Percentiles rank a stretch among this genome's conserved stretches.
Evolutionary conservation across 768 basidiomycete species (phyloP).

Genomic region (Tricholoma furcatifolium): DNA sequence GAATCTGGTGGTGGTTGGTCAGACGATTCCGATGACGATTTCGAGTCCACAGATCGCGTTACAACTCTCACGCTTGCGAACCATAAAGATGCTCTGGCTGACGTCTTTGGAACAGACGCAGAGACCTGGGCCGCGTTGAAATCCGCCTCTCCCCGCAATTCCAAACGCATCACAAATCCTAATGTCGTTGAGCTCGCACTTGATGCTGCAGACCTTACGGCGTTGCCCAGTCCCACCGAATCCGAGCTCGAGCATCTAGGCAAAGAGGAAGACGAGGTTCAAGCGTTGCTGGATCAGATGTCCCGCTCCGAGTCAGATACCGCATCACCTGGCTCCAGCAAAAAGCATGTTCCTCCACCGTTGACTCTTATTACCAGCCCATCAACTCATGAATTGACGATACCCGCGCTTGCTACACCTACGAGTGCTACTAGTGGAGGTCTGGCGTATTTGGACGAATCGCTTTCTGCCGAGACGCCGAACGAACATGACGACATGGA

Average conservation of each 20-base stretch:
- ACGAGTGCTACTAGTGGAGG: conserved; percentile 34
- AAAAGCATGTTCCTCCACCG: conserved; percentile 57
- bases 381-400: conserved; percentile 24
- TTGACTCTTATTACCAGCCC: conserved; percentile 47
- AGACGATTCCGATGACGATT: conserved; percentile 31
- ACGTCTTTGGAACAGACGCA: conserved; percentile 66
- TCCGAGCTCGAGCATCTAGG: conserved; percentile 27
- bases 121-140: conserved; percentile 62
- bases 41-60: conserved; percentile 40
- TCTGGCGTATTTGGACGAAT: conserved; percentile 47
- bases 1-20: conserved; percentile 8
- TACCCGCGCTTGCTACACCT: conserved; percentile 36
- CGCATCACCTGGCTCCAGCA: conserved; percentile 29
- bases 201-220: conserved; percentile 38
- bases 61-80: conserved; percentile 26
- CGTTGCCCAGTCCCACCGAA: conserved; percentile 22
- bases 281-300: conserved; percentile 40
- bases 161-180: conserved; percentile 33
- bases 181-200: conserved; percentile 54
- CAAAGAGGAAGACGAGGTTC: conserved; percentile 41
- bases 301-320: conserved; percentile 32
- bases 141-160: conserved; percentile 24
- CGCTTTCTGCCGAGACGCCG: conserved; percentile 8
- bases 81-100: conserved; percentile 49
- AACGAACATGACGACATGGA: conserved; percentile 37